Evolutionary conservation across 2,329 filamentous ascomycete genomes (phyloP), one percentile per base, ranked within the genome.

Genomic region (Parascedosporium putredinis): DNA sequence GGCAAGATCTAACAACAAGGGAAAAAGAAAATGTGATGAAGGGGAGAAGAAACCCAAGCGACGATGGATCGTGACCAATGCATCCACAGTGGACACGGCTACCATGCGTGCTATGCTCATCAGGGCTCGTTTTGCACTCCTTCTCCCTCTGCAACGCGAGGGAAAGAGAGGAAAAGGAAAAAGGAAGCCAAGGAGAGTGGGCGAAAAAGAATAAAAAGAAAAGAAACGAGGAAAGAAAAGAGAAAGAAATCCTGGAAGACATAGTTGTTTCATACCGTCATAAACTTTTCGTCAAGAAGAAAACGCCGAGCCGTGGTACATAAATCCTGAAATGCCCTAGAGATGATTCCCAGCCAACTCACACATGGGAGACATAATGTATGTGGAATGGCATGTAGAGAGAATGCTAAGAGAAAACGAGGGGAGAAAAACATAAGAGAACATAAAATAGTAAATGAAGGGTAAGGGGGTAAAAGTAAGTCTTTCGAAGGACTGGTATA

Each of bases 201-300:
- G 48, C 49, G 47, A 53, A 52, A 44, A 27, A 45, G 44, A 48
- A 48, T 54, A 50, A 43, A 48, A 29, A 23, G 31, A 52, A 46
- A 50, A 47, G 23, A 49, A 10, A 25, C 29, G 27, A 51, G 46
- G 14, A 27, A 9, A 5, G 33, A 22, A 22, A 34, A 16, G n/a
- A 42, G n/a, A n/a, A n/a, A n/a, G n/a, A n/a, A n/a, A n/a, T n/a
- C n/a, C n/a, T n/a, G 14, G 47, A 44, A 47, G 29, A 18, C 20
- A 45, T 45, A n/a, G 40, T 31, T 27, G 20, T 40, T 36, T 45
- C n/a, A 24, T 45, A 18, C 33, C 42, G 29, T 50, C 49, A 27
- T 47, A 47, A n/a, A 47, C 23, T 29, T 47, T 47, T 36, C 45
- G 25, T 31, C 7, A n/a, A 27, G 5, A 45, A 23, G 12, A 36